Evolutionary conservation across 2,329 filamentous ascomycete genomes (phyloP).

Genomic region (Neobulgaria alba): DNA sequence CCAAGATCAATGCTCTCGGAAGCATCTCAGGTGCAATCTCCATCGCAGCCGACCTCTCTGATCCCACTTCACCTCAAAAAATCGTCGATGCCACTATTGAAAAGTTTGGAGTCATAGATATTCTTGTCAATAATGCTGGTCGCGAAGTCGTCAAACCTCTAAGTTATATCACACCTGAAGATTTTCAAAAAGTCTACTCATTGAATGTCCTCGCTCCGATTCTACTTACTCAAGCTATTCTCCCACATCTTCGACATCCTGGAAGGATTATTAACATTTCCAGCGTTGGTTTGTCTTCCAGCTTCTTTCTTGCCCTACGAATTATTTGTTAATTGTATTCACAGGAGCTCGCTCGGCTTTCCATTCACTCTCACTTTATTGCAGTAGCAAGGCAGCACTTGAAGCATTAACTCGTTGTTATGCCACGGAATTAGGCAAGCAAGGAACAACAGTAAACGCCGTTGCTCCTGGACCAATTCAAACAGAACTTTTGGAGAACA

Average conservation of each 20-base stretch:
- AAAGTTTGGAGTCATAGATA: slow-evolving; percentile 45
- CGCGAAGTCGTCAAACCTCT: slow-evolving; percentile 26
- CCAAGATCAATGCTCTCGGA: neutral
- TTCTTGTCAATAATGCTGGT: slow-evolving; percentile 47
- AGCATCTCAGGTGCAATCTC: neutral
- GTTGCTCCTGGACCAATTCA: slow-evolving; percentile 3
- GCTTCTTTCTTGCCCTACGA: too few species aligned
- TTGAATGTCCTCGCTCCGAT: slow-evolving; percentile 48
- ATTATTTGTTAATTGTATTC: too few species aligned
- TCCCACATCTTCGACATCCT: slow-evolving; percentile 39
- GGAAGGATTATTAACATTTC: slow-evolving; percentile 50
- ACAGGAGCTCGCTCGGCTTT: slow-evolving; percentile 39
- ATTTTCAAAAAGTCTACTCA: slow-evolving; percentile 45
- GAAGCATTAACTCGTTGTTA: slow-evolving; percentile 51
- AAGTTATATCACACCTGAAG: slow-evolving; percentile 35
- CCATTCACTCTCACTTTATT: slow-evolving; percentile 40
- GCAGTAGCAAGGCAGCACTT: slow-evolving; percentile 48
- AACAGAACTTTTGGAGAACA: slow-evolving; percentile 8
- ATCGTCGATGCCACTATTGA: slow-evolving; percentile 40
- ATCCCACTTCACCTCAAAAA: slow-evolving; percentile 20
- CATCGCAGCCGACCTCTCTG: neutral
- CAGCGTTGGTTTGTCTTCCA: slow-evolving; percentile 45
- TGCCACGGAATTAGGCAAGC: slow-evolving; percentile 30
- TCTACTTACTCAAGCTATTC: slow-evolving; percentile 44
- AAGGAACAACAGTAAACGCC: slow-evolving; percentile 5